Evolutionary conservation across 495 filamentous ascomycete genomes (phyloP), one percentile per base, ranked within the genome.

Genomic region (Podospora didyma): DNA sequence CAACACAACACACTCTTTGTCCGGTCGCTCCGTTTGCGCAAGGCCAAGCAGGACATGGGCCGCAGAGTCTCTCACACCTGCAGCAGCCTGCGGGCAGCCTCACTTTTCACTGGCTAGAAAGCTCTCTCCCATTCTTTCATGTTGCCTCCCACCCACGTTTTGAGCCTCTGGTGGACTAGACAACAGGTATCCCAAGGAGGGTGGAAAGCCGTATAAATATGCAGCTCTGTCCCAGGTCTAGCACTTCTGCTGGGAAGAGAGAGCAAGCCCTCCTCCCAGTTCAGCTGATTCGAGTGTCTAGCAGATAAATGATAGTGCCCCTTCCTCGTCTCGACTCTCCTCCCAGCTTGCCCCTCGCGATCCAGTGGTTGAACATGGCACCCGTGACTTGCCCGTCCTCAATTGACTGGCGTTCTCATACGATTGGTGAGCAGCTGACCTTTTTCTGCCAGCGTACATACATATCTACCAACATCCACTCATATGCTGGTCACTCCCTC

Each of bases 231-330:
- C 39, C 3, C 39, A 14, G 14, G 14, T 17, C 12, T 42, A 14
- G 5, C 39, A 2, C 39, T 17, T 42, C 39, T n/a, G 39, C 39
- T 14, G 39, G n/a, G 39, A 16, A 9, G 39, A 14, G n/a, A 42
- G n/a, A 17, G 9, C 39, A 17, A 42, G n/a, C 39, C n/a, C 5
- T 14, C n/a, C 39, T 16, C n/a, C 39, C n/a, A 14, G 39, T 16
- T 1, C n/a, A 42, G 14, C 14, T 1, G 39, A 17, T 14, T 42
- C 12, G 39, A 4, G n/a, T 42, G 12, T 42, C 39, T 14, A 42
- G 5, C 51, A 46, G 42, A 63, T 57, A 46, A 49, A 65, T 65
- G 62, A 52, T 59, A 51, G 56, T 65, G 16, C 53, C 39, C 35
- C 14, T 42, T 17, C n/a, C 4, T 14, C 39, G 39, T 42, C 39